A percentile compares a stretch with the other conserved stretches of the same genome.
These are phyloP conservation scores for Climacium dendroides DNA, from an alignment of 225 moss, liverwort and hornwort genomes.

Conservation along the genomic window DNA sequence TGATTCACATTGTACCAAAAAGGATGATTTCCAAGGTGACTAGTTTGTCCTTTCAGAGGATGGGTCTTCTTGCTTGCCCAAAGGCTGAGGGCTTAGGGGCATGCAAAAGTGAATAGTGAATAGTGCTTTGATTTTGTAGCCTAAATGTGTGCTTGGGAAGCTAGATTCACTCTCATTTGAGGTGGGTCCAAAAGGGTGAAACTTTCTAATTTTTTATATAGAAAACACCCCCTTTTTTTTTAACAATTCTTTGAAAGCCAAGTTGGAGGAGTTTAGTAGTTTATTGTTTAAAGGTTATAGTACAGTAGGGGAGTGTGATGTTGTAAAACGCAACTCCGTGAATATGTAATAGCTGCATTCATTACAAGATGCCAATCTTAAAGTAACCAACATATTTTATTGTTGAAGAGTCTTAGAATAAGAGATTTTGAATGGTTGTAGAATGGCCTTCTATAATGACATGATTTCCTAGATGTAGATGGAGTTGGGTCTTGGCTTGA, in stretches of 20 bases:
- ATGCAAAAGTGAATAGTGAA: not conserved
- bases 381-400: not conserved
- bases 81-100: accelerated
- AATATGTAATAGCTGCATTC: not conserved
- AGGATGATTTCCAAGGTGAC: no score
- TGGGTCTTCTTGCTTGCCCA: not conserved
- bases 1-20: no score
- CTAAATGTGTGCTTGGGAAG: not conserved
- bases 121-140: not conserved
- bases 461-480: not conserved
- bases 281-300: accelerated
- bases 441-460: not conserved
- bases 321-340: accelerated
- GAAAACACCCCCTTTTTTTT: not conserved
- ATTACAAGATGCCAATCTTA: not conserved
- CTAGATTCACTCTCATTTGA: not conserved
- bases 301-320: no score
- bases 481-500: not conserved
- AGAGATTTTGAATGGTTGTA: not conserved
- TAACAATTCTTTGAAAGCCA: accelerated
- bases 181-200: not conserved
- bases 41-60: not conserved
- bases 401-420: not conserved
- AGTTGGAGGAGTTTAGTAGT: accelerated
- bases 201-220: no score